phyloP scores from a whole-genome alignment of 331 rosid species.

The Acacia pycnantha region DNA sequence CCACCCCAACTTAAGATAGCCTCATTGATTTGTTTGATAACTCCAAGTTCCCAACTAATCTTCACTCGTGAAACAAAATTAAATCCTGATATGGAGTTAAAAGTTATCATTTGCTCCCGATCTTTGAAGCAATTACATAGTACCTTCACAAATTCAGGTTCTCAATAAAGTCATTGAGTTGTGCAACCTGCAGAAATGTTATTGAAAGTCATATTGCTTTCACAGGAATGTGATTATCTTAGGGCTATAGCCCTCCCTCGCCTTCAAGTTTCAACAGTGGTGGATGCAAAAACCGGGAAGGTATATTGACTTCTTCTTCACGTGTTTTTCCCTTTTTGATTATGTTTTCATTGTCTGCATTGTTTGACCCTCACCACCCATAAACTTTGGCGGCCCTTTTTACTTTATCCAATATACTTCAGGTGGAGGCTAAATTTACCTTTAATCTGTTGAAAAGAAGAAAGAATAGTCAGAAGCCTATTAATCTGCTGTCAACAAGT shows the following conservation, averaged over 20 bases:
- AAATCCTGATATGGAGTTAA: neutral
- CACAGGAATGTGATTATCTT: slow-evolving; percentile 92
- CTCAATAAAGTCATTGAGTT: slow-evolving; percentile 19
- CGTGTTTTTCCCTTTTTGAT: neutral
- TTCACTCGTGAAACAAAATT: slow-evolving; percentile 13
- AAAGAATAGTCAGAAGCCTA: slow-evolving; percentile 6
- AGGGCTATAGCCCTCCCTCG: slow-evolving; percentile 79
- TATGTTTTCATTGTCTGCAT: neutral
- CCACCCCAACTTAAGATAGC: neutral
- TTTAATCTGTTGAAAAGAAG: neutral
- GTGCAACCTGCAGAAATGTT: neutral
- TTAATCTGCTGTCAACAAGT: no score
- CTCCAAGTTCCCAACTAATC: neutral
- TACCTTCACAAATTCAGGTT: slow-evolving; percentile 6
- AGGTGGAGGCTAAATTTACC: neutral
- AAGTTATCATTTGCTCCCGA: neutral
- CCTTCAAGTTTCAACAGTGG: slow-evolving; percentile 84
- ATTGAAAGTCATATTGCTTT: slow-evolving; percentile 21
- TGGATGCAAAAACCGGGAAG: slow-evolving; percentile 91
- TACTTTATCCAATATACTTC: neutral
- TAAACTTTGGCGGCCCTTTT: neutral
- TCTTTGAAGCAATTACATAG: slow-evolving; percentile 1
- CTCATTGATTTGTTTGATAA: slow-evolving; percentile 1
- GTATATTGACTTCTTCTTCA: slow-evolving; percentile 29
- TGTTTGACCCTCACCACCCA: neutral